Percentiles rank a stretch among this genome's conserved stretches.
phyloP scores from a whole-genome alignment of 805 yeast genomes.

The Zygotorulaspora chibaensis region DNA sequence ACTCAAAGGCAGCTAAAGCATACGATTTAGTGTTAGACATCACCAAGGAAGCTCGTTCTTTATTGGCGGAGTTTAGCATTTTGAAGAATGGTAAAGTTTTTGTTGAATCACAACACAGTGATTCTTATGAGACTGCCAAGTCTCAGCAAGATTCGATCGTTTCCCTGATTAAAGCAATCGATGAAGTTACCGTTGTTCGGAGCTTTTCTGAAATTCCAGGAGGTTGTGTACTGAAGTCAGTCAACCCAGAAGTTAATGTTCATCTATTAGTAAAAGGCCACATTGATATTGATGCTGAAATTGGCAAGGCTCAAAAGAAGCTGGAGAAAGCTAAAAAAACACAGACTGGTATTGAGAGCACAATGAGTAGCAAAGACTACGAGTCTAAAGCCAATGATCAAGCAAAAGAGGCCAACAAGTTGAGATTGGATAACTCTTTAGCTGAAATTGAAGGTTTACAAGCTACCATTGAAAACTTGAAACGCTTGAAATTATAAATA shows the following conservation, averaged over 20 bases:
- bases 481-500: constrained; percentile 59
- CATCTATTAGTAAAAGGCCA: constrained; percentile 92
- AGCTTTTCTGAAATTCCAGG: constrained; percentile 60
- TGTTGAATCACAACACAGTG: constrained; percentile 59
- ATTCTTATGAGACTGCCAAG: constrained; percentile 47
- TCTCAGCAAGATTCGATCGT: constrained; percentile 83
- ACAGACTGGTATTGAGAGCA: constrained; percentile 62
- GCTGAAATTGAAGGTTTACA: constrained; percentile 91
- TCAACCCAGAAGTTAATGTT: constrained; percentile 75
- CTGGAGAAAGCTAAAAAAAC: constrained; percentile 59
- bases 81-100: constrained; percentile 82
- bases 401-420: constrained; percentile 71
- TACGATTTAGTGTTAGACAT: constrained; percentile 82
- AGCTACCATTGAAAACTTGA: constrained; percentile 79
- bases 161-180: constrained; percentile 88
- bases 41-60: constrained; percentile 87
- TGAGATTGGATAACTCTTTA: constrained; percentile 59
- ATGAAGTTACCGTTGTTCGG: constrained; percentile 61
- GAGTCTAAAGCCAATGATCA: constrained; percentile 77
- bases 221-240: constrained; percentile 85
- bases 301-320: constrained; percentile 75
- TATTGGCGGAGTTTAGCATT: constrained; percentile 85
- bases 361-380: constrained; percentile 68
- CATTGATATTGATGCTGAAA: constrained; percentile 88
- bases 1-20: constrained; percentile 61